Base-by-base conservation (phyloP, 305 asterid genomes). In the Plantago coronopus region DNA sequence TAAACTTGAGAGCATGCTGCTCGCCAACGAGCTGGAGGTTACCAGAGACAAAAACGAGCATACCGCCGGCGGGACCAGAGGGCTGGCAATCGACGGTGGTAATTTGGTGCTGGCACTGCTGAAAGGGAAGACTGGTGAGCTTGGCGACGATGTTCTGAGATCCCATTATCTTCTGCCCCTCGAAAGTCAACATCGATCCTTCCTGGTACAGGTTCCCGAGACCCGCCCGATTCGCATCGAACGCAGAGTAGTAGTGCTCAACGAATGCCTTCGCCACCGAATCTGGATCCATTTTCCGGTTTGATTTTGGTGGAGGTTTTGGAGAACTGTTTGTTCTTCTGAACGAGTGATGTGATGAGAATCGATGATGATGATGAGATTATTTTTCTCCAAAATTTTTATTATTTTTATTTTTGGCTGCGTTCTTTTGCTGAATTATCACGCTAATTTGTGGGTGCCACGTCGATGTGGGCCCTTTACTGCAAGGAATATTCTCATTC, bases 251-350 rank as follows among this genome's bases (percentile, higher is more conserved):
- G 76, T 84, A 84, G 82, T 84, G 85, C 44, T 77, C 84, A 1
- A 84, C 88, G 76, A 84, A 84, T 20, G 91, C 91, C 81, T 77
- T 84, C 2, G 88, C 57, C 19, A 84, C 82, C n/a, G 81, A 64
- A 59, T 84, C 91, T 25, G 86, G 81, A 81, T 84, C 91, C 91
- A 84, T 83, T 50, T 40, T 4, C 29, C 5, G 17, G 14, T 53
- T 14, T 12, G 42, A 0, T 53, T 49, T 23, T 10, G 4, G 18
- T 22, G n/a, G 18, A 34, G 57, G 8, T 22, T 21, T 22, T 20
- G 15, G 12, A 27, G 31, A 5, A 27, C 31, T 27, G 5, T 5
- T 27, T n/a, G n/a, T n/a, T n/a, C 31, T 27, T 2, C 4, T 27
- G 31, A 27, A 27, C 31, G 5, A 27, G 31, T 27, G 31, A 27